Evolutionary conservation across 2,329 filamentous ascomycete species (phyloP), one percentile per base, ranked within the genome.

Genomic region (Ophiocordyceps camponoti-saundersi): DNA sequence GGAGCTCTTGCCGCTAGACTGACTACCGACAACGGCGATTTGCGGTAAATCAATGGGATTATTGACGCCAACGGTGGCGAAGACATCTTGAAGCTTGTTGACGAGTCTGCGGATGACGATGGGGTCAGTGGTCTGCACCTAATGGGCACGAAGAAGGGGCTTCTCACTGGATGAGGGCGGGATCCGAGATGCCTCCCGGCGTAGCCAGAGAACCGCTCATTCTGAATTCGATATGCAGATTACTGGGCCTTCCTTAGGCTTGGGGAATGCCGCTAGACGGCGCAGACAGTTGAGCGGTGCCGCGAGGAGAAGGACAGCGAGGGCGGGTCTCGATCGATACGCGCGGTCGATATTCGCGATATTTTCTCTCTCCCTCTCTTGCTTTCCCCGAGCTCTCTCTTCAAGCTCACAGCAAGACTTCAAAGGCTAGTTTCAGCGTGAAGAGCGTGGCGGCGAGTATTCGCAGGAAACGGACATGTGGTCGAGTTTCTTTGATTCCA

Each of bases 51-150:
- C 92, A 73, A 98, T 98, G 52, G 92, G 92, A 68, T 98, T 98
- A 77, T 95, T 92, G 60, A 96, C 92, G 57, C 92, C 92, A 57
- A 98, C 92, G 41, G 92, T 96, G 52, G 90, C 83, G 64, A 98
- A 98, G 57, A 98, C 92, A 86, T 98, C 92, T 65, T 98, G 92
- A 44, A 98, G 81, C 73, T 94, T 96, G 75, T 98, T 98, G 64
- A 98, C 92, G 57, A 96, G 83, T 60, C 78, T 82, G 57, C 16
- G 7, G 16, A 1, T 39, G 16, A 26, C 23, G 23, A 16, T 44
- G 11, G 21, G 41, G 3, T 16, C 15, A 32, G 36, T 16, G 36
- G 36, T 16, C 6, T 39, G 36, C 16, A n/a, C 16, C 36, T 18
- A 44, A 12, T 26, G 11, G 18, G 23, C 45, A 42, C 20, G 29